Percentiles rank a stretch among this genome's conserved stretches.
These are phyloP conservation scores for Pyrenophora graminea DNA, from an alignment of 2,329 filamentous ascomycete genomes.

Conservation along the genomic window DNA sequence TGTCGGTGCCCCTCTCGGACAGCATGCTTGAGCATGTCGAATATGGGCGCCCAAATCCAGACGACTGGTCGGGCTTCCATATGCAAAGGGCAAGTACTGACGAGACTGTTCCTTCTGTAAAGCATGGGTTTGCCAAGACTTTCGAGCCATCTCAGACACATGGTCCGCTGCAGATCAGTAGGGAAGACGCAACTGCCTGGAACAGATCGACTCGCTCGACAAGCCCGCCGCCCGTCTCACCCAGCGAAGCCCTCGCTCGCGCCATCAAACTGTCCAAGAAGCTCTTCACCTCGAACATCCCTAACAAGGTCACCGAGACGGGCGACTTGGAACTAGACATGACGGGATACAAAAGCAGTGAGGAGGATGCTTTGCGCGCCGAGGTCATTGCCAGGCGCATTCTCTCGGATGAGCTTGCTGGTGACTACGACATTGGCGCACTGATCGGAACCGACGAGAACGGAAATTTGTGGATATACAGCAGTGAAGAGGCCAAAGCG, in stretches of 20 bases:
- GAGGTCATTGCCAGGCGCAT: slow-evolving; percentile 94
- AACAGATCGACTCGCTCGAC: slow-evolving; percentile 59
- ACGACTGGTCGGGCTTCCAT: slow-evolving; percentile 43
- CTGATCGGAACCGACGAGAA: slow-evolving; percentile 94
- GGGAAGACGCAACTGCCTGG: slow-evolving; percentile 43
- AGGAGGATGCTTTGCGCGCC: slow-evolving; percentile 87
- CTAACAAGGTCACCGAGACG: slow-evolving; percentile 85
- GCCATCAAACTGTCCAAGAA: slow-evolving; percentile 85
- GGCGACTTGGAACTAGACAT: slow-evolving; percentile 98
- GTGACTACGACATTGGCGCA: slow-evolving; percentile 93
- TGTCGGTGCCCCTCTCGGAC: slow-evolving; percentile 34
- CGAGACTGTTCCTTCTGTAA: slow-evolving; percentile 54
- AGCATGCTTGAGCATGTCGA: slow-evolving; percentile 21
- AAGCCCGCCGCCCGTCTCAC: slow-evolving; percentile 76
- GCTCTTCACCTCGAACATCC: slow-evolving; percentile 87
- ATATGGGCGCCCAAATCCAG: slow-evolving; percentile 34
- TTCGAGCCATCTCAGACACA: slow-evolving; percentile 22
- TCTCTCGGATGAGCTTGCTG: slow-evolving; percentile 87
- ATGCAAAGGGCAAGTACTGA: slow-evolving; percentile 57
- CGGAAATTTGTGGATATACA: slow-evolving; percentile 99
- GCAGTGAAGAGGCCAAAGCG: slow-evolving; percentile 93
- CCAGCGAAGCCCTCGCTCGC: slow-evolving; percentile 77
- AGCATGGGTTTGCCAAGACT: slow-evolving; percentile 43
- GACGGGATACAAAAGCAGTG: slow-evolving; percentile 93
- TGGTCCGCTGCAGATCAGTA: slow-evolving; percentile 39